A percentile compares a stretch with the other conserved stretches of the same genome.
phyloP scores from a whole-genome alignment of 225 moss, liverwort and hornwort species.

The Polytrichum commune region DNA sequence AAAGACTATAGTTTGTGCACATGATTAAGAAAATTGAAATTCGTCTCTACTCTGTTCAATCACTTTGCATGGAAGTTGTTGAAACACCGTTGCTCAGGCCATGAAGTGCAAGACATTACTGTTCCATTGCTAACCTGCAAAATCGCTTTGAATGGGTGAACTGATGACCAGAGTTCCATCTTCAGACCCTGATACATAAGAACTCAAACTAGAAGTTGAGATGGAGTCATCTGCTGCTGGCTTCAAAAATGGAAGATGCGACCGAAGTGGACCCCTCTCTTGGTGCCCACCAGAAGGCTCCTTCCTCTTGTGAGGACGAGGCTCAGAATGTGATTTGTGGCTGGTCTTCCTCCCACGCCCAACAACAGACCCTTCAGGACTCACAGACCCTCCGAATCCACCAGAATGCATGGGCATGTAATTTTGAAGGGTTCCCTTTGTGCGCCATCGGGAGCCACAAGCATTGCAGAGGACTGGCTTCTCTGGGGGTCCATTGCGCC shows the following conservation, averaged over 20 bases:
- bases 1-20: no score
- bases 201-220: slow-evolving; percentile 48
- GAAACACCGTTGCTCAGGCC: no score
- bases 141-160: slow-evolving; percentile 25
- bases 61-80: no score
- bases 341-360: slow-evolving; percentile 68
- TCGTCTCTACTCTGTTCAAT: no score
- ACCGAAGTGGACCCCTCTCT: slow-evolving; percentile 52
- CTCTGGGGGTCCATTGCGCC: slow-evolving; percentile 94
- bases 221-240: slow-evolving; percentile 56
- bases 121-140: slow-evolving; percentile 35
- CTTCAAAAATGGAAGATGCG: slow-evolving; percentile 51
- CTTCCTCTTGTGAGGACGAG: slow-evolving; percentile 76
- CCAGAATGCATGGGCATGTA: slow-evolving; percentile 99
- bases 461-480: slow-evolving; percentile 96
- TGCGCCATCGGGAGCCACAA: slow-evolving; percentile 96
- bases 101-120: no score
- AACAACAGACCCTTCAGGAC: slow-evolving; percentile 46
- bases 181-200: slow-evolving; percentile 37
- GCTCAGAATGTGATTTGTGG: slow-evolving; percentile 58
- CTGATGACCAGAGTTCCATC: slow-evolving; percentile 42
- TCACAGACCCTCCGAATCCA: slow-evolving; percentile 62
- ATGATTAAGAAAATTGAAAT: no score
- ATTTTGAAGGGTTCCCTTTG: slow-evolving; percentile 84
- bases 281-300: slow-evolving; percentile 67